Conservation (phyloP, 2,329 filamentous ascomycete genomes). For the Mycocentrospora acerina region DNA sequence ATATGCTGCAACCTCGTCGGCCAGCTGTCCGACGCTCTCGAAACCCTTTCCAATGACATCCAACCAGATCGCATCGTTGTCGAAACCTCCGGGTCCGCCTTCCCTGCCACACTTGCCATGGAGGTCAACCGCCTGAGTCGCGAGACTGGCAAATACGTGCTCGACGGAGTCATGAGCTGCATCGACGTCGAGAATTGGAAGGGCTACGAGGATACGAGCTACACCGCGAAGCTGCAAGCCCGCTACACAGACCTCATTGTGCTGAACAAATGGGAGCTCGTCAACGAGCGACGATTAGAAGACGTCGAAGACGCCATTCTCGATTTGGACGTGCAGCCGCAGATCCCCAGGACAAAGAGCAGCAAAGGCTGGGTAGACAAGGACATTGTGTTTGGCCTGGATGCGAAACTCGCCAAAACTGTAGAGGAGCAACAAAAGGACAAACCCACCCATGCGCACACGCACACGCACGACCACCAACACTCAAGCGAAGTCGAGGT, state of each 20-base stretch:
- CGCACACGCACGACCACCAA: slow-evolving; percentile 51
- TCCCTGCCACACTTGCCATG: slow-evolving; percentile 83
- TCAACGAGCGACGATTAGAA: slow-evolving; percentile 73
- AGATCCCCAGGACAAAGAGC: slow-evolving; percentile 79
- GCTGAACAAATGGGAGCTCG: slow-evolving; percentile 88
- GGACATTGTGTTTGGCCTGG: slow-evolving; percentile 82
- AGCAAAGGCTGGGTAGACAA: slow-evolving; percentile 75
- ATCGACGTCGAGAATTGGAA: slow-evolving; percentile 95
- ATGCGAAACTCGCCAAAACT: slow-evolving; percentile 69
- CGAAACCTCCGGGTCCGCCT: slow-evolving; percentile 84
- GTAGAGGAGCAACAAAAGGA: slow-evolving; percentile 48
- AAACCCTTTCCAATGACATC: slow-evolving; percentile 65
- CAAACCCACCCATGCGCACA: slow-evolving; percentile 51
- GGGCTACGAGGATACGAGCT: slow-evolving; percentile 88
- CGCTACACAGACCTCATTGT: slow-evolving; percentile 87
- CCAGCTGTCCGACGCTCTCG: slow-evolving; percentile 77
- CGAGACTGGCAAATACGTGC: slow-evolving; percentile 68
- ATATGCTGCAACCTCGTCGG: slow-evolving; percentile 99
- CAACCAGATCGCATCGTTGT: slow-evolving; percentile 84
- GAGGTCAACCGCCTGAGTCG: slow-evolving; percentile 79
- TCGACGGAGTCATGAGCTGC: slow-evolving; percentile 87
- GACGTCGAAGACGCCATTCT: slow-evolving; percentile 76
- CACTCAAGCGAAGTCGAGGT: slow-evolving; percentile 91
- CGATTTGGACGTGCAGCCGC: slow-evolving; percentile 75
- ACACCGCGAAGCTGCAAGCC: slow-evolving; percentile 85